A percentile compares a stretch with the other conserved stretches of the same genome.
Evolutionary conservation across 805 yeast species (phyloP).

Genomic region (Cyberlindnera americana): DNA sequence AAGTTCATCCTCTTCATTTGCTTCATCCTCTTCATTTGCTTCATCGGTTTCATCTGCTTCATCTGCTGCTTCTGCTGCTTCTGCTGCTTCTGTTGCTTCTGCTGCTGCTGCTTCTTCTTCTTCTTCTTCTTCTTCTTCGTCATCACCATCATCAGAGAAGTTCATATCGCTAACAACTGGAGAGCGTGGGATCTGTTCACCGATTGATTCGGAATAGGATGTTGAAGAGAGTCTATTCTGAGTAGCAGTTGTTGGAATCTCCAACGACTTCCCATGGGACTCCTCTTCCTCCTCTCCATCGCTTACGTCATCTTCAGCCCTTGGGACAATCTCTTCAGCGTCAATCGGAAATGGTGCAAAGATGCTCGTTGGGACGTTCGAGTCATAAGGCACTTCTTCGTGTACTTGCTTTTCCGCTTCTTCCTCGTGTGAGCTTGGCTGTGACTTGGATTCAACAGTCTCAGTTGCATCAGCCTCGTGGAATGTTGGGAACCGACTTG

Average conservation of each 20-base stretch:
- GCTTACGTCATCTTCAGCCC: not conserved
- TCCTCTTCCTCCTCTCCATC: too few species aligned
- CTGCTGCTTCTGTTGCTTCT: too few species aligned
- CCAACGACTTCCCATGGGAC: too few species aligned
- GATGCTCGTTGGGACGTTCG: constrained; percentile 14
- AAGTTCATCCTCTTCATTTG: too few species aligned
- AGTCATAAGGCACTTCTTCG: constrained; percentile 7
- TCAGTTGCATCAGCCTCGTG: not conserved
- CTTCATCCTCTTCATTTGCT: too few species aligned
- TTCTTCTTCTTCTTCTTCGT: too few species aligned
- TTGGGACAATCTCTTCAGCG: constrained; percentile 8
- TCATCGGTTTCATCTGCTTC: too few species aligned
- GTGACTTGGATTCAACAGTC: too few species aligned
- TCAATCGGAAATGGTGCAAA: constrained; percentile 18
- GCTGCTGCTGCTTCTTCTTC: too few species aligned
- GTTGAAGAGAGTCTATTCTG: constrained; percentile 1
- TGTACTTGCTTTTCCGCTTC: not conserved
- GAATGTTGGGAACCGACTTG: constrained; percentile 11
- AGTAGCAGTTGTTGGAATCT: too few species aligned
- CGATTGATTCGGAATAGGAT: not conserved
- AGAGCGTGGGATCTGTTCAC: not conserved
- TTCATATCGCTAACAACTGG: constrained; percentile 5
- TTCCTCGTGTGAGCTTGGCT: not conserved
- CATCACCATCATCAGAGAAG: constrained; percentile 6
- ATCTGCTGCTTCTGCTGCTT: too few species aligned